Evolutionary conservation across 768 basidiomycete species (phyloP).

Genomic region (Boletus rubroflammeus): DNA sequence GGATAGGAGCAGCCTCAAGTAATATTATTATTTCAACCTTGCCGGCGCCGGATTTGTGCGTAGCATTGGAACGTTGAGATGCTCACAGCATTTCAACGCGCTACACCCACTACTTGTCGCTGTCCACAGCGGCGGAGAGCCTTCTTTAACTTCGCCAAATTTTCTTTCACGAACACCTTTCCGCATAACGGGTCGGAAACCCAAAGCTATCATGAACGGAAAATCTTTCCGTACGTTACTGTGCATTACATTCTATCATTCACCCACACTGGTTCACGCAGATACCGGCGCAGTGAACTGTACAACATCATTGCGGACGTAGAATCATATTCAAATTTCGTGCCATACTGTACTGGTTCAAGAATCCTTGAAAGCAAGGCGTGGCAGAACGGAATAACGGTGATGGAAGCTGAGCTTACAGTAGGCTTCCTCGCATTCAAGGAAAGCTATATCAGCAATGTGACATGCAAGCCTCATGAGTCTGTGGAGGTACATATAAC

Average conservation of each 20-base stretch:
- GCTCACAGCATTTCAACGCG: conserved; percentile 14
- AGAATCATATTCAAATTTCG: conserved; percentile 76
- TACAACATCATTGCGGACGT: conserved; percentile 89
- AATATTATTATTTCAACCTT: background rate
- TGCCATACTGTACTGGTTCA: conserved; percentile 84
- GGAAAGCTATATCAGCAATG: conserved; percentile 84
- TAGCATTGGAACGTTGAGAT: conserved; percentile 8
- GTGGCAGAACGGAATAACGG: conserved; percentile 34
- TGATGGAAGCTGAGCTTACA: conserved; percentile 80
- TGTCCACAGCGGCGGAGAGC: conserved; percentile 22
- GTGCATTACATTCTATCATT: conserved; percentile 2
- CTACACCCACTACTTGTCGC: background rate
- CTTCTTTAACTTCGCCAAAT: conserved; percentile 50
- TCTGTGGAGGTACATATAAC: conserved; percentile 66
- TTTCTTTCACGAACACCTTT: conserved; percentile 44
- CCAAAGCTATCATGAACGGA: conserved; percentile 77
- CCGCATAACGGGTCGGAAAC: conserved; percentile 31
- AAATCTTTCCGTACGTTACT: conserved; percentile 79
- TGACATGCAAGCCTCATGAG: conserved; percentile 74
- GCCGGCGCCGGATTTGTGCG: background rate
- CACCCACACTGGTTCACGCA: conserved; percentile 31
- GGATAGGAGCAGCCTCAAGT: background rate
- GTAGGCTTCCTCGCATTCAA: conserved; percentile 85
- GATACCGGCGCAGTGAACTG: conserved; percentile 74
- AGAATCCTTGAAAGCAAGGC: conserved; percentile 46